Evolutionary conservation across 108 stramenopile genomes (phyloP).

Genomic region (Mediolabrus comicus): DNA sequence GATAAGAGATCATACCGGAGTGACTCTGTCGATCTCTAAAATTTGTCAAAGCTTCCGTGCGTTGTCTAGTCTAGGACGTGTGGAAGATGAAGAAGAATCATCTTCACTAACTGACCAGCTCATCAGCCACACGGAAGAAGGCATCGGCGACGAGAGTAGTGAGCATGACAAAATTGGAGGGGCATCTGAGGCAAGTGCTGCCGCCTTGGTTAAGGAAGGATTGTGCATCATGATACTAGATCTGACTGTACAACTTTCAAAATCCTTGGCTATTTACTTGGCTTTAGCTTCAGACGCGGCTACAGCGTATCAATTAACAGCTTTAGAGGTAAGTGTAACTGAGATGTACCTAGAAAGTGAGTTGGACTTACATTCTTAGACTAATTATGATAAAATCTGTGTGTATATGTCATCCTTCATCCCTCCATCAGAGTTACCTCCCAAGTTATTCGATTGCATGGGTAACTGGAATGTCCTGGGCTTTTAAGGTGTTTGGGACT

Average conservation of each 20-base stretch:
- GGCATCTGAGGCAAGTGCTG: not conserved
- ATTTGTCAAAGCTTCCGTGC: not conserved
- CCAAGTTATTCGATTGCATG: not conserved
- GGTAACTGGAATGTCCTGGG: not conserved
- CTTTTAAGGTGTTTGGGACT: not conserved
- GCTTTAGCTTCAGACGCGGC: not conserved
- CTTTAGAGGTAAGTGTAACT: not conserved
- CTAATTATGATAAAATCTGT: no score
- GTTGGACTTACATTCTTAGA: no score
- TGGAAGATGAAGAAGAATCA: not conserved
- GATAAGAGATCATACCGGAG: not conserved
- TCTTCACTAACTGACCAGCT: not conserved
- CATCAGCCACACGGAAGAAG: no score
- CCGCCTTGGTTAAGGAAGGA: not conserved
- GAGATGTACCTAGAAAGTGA: no score
- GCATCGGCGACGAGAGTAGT: no score
- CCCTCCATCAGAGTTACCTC: no score
- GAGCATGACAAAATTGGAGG: not conserved
- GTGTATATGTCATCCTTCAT: no score
- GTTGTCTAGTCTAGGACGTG: not conserved
- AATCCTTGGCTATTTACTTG: not conserved
- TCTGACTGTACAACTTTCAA: not conserved
- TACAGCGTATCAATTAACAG: not conserved
- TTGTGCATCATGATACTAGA: not conserved
- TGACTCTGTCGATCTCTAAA: not conserved